Evolutionary conservation across 805 yeast species (phyloP), one percentile per base, ranked within the genome.

Genomic region (Kluyveromyces dobzhanskii): DNA sequence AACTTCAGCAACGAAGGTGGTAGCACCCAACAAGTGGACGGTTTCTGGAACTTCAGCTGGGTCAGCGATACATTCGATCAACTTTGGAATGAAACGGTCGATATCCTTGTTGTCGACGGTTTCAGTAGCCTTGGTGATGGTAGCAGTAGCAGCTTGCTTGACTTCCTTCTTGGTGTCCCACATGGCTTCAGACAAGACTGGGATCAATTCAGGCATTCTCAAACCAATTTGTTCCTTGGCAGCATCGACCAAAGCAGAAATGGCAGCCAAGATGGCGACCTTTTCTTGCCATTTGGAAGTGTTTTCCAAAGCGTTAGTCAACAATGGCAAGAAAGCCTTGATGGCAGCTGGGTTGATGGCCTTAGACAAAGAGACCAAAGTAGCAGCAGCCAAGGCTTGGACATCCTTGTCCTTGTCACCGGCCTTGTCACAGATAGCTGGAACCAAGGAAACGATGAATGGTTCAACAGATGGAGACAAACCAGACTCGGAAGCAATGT

Each of bases 151-250:
- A 66, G 94, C 95, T 56, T 75, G 77, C 82, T 92, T 92, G 65
- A 92, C 98, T 64, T 92, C 97, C 71, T 77, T 75, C 81, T 92
- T 92, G 71, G 99, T 92, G 73, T 92, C 98, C 99, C 99, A 92
- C 97, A 92, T 92, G 61, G 97, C 86, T 76, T 92, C 99, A 57
- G 98, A 92, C 61, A 92, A 75, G 54, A 82, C 92, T 69, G 99
- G 98, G 61, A 92, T 90, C 67, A 92, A 80, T 77, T 92, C 97
- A 62, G 97, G 95, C 97, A 92, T 92, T 79, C 98, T 87, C 62
- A 92, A 78, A 57, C 98, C 95, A 56, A 92, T 75, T 77, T 88
- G 99, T 58, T 71, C 83, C 70, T 88, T 90, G 57, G 98, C 96
- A 55, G 86, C 75, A 65, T 85, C 94, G 57, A 92, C 98, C 62